phyloP scores from a whole-genome alignment of 768 basidiomycete species.

The Lentinula raphanica region DNA sequence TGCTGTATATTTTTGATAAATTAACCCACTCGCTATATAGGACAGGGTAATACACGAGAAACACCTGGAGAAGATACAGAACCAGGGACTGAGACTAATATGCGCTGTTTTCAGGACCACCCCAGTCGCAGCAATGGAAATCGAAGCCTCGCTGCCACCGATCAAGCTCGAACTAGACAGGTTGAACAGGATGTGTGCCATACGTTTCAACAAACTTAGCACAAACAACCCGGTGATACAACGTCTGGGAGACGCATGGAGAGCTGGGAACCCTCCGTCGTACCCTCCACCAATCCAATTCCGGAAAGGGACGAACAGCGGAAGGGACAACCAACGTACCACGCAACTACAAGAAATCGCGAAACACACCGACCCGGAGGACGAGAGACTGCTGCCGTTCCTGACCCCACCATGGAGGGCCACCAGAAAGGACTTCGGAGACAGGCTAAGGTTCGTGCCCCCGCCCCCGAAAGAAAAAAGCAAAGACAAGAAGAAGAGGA shows the following conservation, averaged over 20 bases:
- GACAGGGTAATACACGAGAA: conserved; percentile 17
- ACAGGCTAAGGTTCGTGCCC: no score
- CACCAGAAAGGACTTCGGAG: no score
- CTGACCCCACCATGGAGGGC: no score
- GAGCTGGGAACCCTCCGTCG: conserved; percentile 2
- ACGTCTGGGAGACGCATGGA: background rate
- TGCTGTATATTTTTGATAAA: no score
- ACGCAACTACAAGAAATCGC: conserved; percentile 9
- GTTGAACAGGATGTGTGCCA: background rate
- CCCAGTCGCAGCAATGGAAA: conserved; percentile 24
- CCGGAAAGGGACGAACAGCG: background rate
- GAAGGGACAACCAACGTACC: background rate
- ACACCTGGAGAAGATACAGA: conserved; percentile 22
- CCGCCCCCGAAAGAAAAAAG: no score
- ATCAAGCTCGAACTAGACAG: background rate
- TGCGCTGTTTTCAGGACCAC: conserved; percentile 31
- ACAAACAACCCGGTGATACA: conserved; percentile 12
- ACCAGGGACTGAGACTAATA: conserved; percentile 22
- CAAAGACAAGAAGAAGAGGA: background rate
- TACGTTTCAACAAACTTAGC: conserved; percentile 2
- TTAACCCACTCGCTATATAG: no score
- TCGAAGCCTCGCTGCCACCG: conserved; percentile 29
- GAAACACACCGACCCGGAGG: background rate
- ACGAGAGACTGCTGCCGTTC: no score
- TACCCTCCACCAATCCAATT: conserved; percentile 8